phyloP scores from a whole-genome alignment of 2,329 filamentous ascomycete species.

The Alternaria incomplexa region DNA sequence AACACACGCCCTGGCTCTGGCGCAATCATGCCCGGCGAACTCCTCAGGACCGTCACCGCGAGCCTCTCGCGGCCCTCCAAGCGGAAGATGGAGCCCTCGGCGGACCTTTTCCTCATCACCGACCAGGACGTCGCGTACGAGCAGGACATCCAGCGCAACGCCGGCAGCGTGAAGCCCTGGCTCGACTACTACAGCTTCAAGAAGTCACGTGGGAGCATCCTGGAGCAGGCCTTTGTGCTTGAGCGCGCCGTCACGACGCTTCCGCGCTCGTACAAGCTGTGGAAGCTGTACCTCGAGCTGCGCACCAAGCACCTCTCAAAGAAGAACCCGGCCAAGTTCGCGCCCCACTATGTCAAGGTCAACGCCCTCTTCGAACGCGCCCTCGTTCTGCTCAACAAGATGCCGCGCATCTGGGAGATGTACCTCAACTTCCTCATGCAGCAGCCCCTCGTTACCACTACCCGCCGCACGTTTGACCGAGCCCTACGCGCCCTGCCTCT shows the following conservation, averaged over 20 bases:
- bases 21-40: constrained; percentile 54
- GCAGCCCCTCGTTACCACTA: constrained; percentile 89
- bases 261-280: constrained; percentile 95
- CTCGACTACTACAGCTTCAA: constrained; percentile 93
- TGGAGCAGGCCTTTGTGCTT: constrained; percentile 86
- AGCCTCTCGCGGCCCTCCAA: constrained; percentile 44
- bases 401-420: constrained; percentile 98
- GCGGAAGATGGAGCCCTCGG: constrained; percentile 44
- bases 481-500: constrained; percentile 89
- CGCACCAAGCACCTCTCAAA: constrained; percentile 80
- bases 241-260: constrained; percentile 90
- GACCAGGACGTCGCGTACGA: constrained; percentile 96
- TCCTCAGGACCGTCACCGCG: constrained; percentile 47
- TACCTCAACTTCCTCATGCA: constrained; percentile 89
- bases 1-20: constrained; percentile 32
- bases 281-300: constrained; percentile 95
- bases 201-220: constrained; percentile 78
- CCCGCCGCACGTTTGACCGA: constrained; percentile 87
- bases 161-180: constrained; percentile 90
- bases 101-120: constrained; percentile 60
- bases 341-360: constrained; percentile 86
- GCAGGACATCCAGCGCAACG: constrained; percentile 88
- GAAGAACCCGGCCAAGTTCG: constrained; percentile 81
- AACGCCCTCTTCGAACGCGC: constrained; percentile 94
- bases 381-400: constrained; percentile 93